Conservation (phyloP, 2,329 filamentous ascomycete species). For the Orbilia blumenaviensis region DNA sequence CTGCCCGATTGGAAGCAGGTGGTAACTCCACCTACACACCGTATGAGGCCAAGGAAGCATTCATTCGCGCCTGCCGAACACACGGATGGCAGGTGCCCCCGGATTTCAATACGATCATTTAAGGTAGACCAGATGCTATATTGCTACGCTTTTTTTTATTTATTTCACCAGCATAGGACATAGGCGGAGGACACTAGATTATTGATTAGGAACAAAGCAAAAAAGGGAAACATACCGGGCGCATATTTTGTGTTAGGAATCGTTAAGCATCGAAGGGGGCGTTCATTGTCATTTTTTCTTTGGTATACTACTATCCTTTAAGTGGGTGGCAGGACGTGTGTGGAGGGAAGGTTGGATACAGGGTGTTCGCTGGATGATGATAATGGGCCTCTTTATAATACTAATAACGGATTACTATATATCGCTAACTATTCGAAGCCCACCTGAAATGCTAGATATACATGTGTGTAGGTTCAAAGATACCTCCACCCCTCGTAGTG, state of each 20-base stretch:
- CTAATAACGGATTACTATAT: not conserved
- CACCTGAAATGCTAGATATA: not conserved
- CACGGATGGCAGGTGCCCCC: slow-evolving; percentile 79
- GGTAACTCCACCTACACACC: slow-evolving; percentile 68
- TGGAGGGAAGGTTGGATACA: not conserved
- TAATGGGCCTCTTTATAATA: not conserved
- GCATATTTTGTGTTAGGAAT: not conserved
- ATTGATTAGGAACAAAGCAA: not conserved
- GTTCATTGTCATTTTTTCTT: slow-evolving; percentile 13
- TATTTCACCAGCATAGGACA: not conserved
- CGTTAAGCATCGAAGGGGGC: slow-evolving; percentile 15
- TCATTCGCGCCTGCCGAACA: slow-evolving; percentile 71
- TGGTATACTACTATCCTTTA: not conserved
- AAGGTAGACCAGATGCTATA: not conserved
- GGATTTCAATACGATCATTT: slow-evolving; percentile 65
- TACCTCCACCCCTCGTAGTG: too few relatives aligned
- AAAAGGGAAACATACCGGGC: not conserved
- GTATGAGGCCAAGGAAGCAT: slow-evolving; percentile 77
- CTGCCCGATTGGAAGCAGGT: slow-evolving; percentile 38
- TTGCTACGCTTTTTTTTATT: not conserved
- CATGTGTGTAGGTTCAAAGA: too few relatives aligned
- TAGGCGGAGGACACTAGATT: not conserved
- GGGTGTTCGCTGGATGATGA: not conserved
- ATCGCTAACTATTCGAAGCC: not conserved
- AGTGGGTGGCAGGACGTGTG: not conserved